Evolutionary conservation across 140 eudicot species (phyloP), one percentile per base, ranked within the genome.

Genomic region (Senecio squalidus): DNA sequence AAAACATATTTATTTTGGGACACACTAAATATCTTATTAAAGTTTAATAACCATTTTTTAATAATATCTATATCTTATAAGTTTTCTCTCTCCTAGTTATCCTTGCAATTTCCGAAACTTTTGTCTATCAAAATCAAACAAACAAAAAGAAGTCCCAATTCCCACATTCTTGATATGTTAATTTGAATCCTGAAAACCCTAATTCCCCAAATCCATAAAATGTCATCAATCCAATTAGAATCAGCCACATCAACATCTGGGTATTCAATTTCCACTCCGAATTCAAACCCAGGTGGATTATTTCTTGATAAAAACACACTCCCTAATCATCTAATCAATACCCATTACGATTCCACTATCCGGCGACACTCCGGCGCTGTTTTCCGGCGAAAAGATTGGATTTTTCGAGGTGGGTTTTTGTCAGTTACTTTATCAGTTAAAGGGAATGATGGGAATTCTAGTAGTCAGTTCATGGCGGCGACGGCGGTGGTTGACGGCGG

Each of bases 371-470:
- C 27, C 20, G 25, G 57, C 3, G 64, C 68, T 46, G 55, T 53
- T 47, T 48, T 40, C 61, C 46, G 41, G 40, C 68, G 43, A 29
- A 57, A 66, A 24, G 54, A 45, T 33, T 51, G 58, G 75, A 40
- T 25, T 58, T 39, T 11, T 6, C 66, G 76, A 17, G 64, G 75
- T 55, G 85, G 69, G 28, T 89, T 89, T 31, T 62, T 80, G 79
- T 84, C 89, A 9, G 74, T 82, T 71, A 82, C 93, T 64, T 61
- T 82, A 64, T 82, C 91, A 10, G 58, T 61, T 23, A 67, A 76
- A 54, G 79, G 69, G 22, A 61, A 20, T 44, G 73, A 62, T 47
- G 39, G 51, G 40, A 67, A 40, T 29, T 74, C 82, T 2, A 38
- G 43, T 1, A 73, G 48, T 17, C 38, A 67, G 66, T 38, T 62